Conservation (phyloP, 140 eudicot species). For the Artemisia princeps region DNA sequence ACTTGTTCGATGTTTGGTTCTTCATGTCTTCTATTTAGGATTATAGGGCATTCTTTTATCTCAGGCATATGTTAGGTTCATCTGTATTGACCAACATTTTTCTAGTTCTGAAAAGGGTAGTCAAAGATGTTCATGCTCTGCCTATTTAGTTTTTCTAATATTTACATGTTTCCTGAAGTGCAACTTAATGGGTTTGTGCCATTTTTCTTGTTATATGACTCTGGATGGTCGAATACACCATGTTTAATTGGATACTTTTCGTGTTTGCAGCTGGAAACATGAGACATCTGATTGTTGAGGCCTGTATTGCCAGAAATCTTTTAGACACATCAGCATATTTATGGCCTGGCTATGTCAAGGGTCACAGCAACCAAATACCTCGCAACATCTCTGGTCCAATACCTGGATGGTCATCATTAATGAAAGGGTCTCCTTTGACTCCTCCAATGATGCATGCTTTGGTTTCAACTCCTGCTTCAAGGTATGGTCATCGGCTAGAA, state of each 20-base stretch:
- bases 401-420: conserved; percentile 81
- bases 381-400: conserved; percentile 55
- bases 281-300: conserved; percentile 87
- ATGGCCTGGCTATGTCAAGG: conserved; percentile 96
- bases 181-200: background rate
- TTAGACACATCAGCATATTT: conserved; percentile 85
- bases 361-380: conserved; percentile 71
- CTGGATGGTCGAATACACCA: conserved; percentile 1
- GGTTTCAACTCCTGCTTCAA: conserved; percentile 78
- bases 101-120: background rate
- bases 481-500: conserved; percentile 37
- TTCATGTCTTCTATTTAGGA: background rate
- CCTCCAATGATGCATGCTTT: conserved; percentile 61
- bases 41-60: background rate
- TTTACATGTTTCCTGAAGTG: background rate
- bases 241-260: conserved; percentile 4
- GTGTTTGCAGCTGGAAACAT: conserved; percentile 64
- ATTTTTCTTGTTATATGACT: background rate
- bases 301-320: conserved; percentile 83
- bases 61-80: background rate
- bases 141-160: background rate
- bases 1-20: background rate
- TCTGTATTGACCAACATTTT: background rate
- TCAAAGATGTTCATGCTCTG: conserved; percentile 2
- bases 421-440: conserved; percentile 81